Percentiles rank a stretch among this genome's conserved stretches.
These are phyloP conservation scores for Neoascochyta sp. DNA, from an alignment of 2,329 filamentous ascomycete genomes.

Conservation along the genomic window DNA sequence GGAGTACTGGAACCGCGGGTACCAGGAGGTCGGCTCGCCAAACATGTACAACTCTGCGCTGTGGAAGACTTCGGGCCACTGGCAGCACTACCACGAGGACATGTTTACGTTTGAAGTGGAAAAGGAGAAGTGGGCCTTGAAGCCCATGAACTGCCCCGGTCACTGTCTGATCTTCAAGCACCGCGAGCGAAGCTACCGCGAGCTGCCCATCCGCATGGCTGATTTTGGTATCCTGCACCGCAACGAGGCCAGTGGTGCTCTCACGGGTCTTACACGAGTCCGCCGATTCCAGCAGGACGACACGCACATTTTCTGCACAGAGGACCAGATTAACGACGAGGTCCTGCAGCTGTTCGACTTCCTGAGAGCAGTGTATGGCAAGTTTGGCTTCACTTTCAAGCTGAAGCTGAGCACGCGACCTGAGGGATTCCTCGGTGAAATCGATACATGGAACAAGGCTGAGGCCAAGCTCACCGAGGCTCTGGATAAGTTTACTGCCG, in stretches of 20 bases:
- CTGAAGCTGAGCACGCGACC: slow-evolving; percentile 88
- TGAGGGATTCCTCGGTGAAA: slow-evolving; percentile 83
- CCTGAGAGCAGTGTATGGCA: slow-evolving; percentile 71
- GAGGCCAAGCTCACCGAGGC: slow-evolving; percentile 77
- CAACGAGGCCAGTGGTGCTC: slow-evolving; percentile 89
- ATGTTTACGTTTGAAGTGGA: slow-evolving; percentile 87
- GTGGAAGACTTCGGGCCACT: slow-evolving; percentile 95
- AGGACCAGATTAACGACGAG: slow-evolving; percentile 72
- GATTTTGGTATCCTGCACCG: slow-evolving; percentile 95
- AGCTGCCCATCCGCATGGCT: slow-evolving; percentile 86
- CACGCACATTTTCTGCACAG: slow-evolving; percentile 89
- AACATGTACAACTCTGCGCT: slow-evolving; percentile 94
- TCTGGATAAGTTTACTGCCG: slow-evolving; percentile 65
- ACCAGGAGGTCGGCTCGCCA: slow-evolving; percentile 91
- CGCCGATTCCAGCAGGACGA: slow-evolving; percentile 95
- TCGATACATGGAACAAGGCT: slow-evolving; percentile 84
- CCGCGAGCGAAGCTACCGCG: slow-evolving; percentile 79
- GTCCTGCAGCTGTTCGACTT: slow-evolving; percentile 87
- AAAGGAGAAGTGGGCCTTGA: slow-evolving; percentile 80
- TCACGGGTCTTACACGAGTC: slow-evolving; percentile 87
- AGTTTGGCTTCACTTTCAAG: slow-evolving; percentile 87
- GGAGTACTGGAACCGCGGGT: slow-evolving; percentile 90
- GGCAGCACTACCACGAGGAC: slow-evolving; percentile 87
- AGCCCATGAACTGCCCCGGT: slow-evolving; percentile 98
- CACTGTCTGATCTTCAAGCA: slow-evolving; percentile 87